Evolutionary conservation across 768 basidiomycete genomes (phyloP).

Genomic region (Clitopilus hobsonii): DNA sequence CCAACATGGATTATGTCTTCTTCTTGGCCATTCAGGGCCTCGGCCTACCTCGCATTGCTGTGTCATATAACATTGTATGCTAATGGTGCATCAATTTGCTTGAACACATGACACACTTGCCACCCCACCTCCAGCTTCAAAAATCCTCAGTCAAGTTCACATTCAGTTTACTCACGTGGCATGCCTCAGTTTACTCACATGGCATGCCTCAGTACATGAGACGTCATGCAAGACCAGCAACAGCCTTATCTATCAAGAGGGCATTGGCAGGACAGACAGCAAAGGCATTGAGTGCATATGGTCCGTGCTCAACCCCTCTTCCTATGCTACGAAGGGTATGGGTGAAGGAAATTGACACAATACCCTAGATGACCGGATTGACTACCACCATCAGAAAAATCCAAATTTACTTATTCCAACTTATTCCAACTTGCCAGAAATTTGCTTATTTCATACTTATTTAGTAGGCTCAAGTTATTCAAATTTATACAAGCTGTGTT

Average conservation of each 20-base stretch:
- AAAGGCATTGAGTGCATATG: conserved; percentile 33
- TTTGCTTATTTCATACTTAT: too few relatives aligned
- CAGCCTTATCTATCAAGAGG: conserved; percentile 22
- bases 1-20: conserved; percentile 9
- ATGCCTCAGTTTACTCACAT: too few relatives aligned
- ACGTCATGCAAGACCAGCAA: conserved; percentile 21
- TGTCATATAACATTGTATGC: conserved; percentile 7
- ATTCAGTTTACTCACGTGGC: conserved; percentile 37
- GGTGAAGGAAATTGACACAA: conserved; percentile 24
- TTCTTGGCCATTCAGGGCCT: conserved; percentile 4
- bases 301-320: conserved; percentile 25
- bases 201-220: conserved; percentile 27
- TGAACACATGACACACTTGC: conserved; percentile 4
- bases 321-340: conserved; percentile 30
- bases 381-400: too few relatives aligned
- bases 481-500: too few relatives aligned
- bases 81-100: conserved; percentile 3
- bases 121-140: conserved; percentile 1
- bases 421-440: too few relatives aligned
- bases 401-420: too few relatives aligned
- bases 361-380: conserved; percentile 31
- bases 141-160: neutral
- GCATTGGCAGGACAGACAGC: conserved; percentile 21
- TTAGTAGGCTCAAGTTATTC: too few relatives aligned
- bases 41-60: conserved; percentile 1